Percentiles rank a stretch among this genome's conserved stretches.
These are phyloP conservation scores for Entophlyctis luteolus DNA, from an alignment of 192 early-diverging fungal genomes.

Conservation along the genomic window DNA sequence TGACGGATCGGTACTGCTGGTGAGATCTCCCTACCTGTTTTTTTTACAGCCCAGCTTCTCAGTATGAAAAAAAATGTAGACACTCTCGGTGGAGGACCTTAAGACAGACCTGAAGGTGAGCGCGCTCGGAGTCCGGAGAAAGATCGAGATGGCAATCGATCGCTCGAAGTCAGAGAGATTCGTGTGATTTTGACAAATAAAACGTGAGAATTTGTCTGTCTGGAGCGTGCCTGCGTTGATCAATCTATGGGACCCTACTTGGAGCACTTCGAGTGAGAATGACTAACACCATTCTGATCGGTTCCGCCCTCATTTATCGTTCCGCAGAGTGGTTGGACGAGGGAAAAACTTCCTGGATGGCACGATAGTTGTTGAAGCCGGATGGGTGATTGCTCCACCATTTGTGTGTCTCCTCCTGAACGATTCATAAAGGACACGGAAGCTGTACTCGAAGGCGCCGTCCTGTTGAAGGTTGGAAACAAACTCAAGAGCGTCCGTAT, in stretches of 20 bases:
- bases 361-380: not conserved
- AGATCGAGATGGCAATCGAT: slow-evolving; percentile 2
- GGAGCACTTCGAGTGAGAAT: not conserved
- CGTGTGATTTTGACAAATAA: not conserved
- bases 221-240: not conserved
- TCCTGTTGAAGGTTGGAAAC: slow-evolving; percentile 14
- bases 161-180: not conserved
- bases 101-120: not conserved
- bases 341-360: not conserved
- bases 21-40: no score
- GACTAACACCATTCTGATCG: not conserved
- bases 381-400: no score
- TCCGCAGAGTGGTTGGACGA: not conserved
- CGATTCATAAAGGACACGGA: no score
- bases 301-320: not conserved
- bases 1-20: not conserved
- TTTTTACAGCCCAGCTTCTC: no score
- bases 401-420: no score
- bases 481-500: slow-evolving; percentile 21
- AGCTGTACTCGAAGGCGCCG: not conserved
- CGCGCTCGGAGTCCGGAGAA: not conserved
- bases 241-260: not conserved
- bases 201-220: not conserved
- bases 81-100: not conserved
- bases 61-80: no score